phyloP scores from a whole-genome alignment of 192 early-diverging fungal species.

The Coemansia sp. region DNA sequence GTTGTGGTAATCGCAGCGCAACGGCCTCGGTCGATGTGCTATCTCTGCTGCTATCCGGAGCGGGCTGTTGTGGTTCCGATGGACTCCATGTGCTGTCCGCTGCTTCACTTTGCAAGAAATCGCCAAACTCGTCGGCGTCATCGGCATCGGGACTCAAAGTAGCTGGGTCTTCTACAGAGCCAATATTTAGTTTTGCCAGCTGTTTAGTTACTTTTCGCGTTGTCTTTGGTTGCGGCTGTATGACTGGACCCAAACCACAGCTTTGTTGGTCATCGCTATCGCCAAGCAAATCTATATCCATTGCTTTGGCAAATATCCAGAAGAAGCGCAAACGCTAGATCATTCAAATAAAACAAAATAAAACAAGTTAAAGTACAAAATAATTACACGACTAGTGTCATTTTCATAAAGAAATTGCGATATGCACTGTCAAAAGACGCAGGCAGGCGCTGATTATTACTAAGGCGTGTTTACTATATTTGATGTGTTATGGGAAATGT shows the following conservation, averaged over 20 bases:
- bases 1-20: neutral
- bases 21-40: neutral
- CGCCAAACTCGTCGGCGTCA: conserved; percentile 32
- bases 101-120: conserved; percentile 22
- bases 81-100: neutral
- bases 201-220: neutral
- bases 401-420: neutral
- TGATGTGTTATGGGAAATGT: neutral
- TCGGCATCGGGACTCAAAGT: neutral
- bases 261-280: conserved; percentile 5
- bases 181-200: neutral
- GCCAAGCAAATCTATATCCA: conserved; percentile 24
- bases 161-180: neutral
- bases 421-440: neutral
- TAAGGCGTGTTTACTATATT: neutral
- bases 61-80: neutral
- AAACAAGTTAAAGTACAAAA: neutral
- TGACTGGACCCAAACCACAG: conserved; percentile 13
- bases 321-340: neutral
- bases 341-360: conserved; percentile 2
- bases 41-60: neutral
- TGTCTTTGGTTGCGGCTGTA: conserved; percentile 17
- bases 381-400: neutral
- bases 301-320: neutral
- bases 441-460: neutral